Evolutionary conservation across 164 flowering plant genomes (phyloP).

Genomic region (Cinnamomum chago): DNA sequence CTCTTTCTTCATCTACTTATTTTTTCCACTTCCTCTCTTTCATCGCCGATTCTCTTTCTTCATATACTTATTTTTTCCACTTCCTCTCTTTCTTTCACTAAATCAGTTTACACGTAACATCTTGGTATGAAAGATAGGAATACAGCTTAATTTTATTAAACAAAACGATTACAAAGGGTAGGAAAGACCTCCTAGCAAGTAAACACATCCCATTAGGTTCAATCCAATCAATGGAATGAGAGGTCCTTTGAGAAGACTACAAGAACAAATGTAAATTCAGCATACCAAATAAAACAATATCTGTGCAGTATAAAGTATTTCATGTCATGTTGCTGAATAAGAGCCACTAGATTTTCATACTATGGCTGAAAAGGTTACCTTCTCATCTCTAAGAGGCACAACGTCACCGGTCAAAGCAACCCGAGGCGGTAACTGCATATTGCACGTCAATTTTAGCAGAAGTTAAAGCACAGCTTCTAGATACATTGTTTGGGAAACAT

Average conservation of each 20-base stretch:
- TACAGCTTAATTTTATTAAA: not conserved
- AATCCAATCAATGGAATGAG: not conserved
- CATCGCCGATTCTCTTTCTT: too few relatives aligned
- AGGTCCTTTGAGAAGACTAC: not conserved
- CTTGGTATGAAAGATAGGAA: not conserved
- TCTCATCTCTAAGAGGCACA: constrained; percentile 50
- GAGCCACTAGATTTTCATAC: not conserved
- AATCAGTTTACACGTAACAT: too few relatives aligned
- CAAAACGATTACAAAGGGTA: not conserved
- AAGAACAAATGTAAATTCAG: not conserved
- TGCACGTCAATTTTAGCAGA: not conserved
- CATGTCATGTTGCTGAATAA: not conserved
- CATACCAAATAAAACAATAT: not conserved
- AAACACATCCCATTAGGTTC: not conserved
- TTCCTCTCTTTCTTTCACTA: not conserved
- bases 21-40: too few relatives aligned
- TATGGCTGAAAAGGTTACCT: constrained; percentile 37
- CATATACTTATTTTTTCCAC: too few relatives aligned
- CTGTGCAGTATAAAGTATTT: not conserved
- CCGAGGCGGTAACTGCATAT: constrained; percentile 70
- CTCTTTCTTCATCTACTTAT: too few relatives aligned
- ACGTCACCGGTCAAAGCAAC: constrained; percentile 83
- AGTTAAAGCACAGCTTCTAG: not conserved
- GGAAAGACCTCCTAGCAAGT: not conserved
- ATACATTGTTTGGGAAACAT: not conserved